A percentile compares a stretch with the other conserved stretches of the same genome.
Conservation (phyloP, 257 asterid genomes). For the Anisodus tanguticus region DNA sequence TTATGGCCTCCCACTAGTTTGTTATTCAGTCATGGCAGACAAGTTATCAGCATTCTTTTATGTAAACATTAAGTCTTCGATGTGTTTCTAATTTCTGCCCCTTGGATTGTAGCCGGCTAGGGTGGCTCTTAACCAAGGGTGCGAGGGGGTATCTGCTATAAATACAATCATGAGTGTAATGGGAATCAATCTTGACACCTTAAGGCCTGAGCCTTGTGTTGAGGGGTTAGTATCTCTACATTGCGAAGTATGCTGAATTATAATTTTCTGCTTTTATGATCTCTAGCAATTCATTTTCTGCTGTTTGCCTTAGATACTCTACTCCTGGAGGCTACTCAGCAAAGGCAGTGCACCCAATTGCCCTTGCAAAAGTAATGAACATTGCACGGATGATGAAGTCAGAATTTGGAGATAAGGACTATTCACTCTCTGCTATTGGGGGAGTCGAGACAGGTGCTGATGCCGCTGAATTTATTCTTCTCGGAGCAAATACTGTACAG, state of each 20-base stretch:
- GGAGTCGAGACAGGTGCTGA: constrained; percentile 94
- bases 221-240: constrained; percentile 67
- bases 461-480: constrained; percentile 96
- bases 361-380: constrained; percentile 95
- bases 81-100: constrained; percentile 22
- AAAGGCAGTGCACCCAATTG: constrained; percentile 98
- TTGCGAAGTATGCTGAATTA: neutral
- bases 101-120: constrained; percentile 68
- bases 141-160: constrained; percentile 93
- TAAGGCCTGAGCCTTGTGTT: constrained; percentile 96
- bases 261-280: neutral
- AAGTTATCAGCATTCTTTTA: constrained; percentile 15
- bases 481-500: constrained; percentile 97
- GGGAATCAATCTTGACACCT: constrained; percentile 89
- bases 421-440: constrained; percentile 91
- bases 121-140: constrained; percentile 75
- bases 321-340: constrained; percentile 97
- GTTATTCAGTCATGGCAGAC: neutral
- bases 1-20: neutral
- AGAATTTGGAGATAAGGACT: constrained; percentile 64
- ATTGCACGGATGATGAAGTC: constrained; percentile 83
- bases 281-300: neutral
- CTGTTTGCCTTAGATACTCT: constrained; percentile 61
- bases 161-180: constrained; percentile 97
- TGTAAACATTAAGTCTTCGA: neutral